Conservation (phyloP, 495 filamentous ascomycete species). For the Lophium mytilinum region DNA sequence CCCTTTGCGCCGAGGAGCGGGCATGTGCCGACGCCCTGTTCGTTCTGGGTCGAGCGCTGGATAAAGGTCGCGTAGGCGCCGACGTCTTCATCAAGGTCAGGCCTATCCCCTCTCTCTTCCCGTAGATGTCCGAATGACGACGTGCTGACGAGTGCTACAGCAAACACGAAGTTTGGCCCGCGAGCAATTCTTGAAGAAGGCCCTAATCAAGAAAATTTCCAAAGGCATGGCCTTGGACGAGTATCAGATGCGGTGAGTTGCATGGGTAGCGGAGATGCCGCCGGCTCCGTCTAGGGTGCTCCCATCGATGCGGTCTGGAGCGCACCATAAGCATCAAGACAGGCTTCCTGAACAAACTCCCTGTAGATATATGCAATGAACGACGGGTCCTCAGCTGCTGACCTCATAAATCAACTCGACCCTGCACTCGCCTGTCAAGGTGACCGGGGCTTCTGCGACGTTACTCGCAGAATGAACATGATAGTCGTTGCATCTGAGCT, state of each 20-base stretch:
- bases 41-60: constrained; percentile 72
- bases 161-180: constrained; percentile 75
- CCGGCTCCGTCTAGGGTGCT: no score
- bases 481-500: no score
- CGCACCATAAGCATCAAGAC: no score
- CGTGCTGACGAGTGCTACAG: constrained; percentile 21
- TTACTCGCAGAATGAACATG: no score
- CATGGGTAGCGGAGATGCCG: no score
- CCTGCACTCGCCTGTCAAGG: no score
- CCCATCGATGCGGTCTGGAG: no score
- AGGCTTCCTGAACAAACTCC: no score
- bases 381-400: no score
- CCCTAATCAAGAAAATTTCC: constrained; percentile 80
- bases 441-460: no score
- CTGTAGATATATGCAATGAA: no score
- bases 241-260: neutral
- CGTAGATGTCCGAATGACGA: constrained; percentile 1
- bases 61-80: constrained; percentile 70
- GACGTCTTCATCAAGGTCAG: constrained; percentile 69
- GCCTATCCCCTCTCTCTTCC: neutral
- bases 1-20: constrained; percentile 74
- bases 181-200: constrained; percentile 87
- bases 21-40: constrained; percentile 79
- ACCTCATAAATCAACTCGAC: no score
- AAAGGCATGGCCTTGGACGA: constrained; percentile 66